Evolutionary conservation across 106 monocot species (phyloP), one percentile per base, ranked within the genome.

Genomic region (Dioscorea alata): DNA sequence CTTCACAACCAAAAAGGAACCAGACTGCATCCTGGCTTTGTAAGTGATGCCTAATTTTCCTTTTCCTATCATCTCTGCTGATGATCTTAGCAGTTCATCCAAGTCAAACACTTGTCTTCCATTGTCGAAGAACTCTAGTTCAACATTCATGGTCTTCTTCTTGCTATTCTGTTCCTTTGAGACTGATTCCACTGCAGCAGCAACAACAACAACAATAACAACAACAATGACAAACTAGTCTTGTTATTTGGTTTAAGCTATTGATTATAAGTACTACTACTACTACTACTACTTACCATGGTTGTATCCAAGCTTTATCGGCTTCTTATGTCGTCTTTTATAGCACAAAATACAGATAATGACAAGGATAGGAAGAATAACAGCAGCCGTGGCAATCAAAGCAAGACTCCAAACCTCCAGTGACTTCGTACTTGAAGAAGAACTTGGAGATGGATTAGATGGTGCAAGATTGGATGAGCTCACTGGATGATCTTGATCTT

Each of bases 31-130:
- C 15, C 52, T 73, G 42, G 72, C 69, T 23, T 58, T 74, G 58
- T 88, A 88, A 2, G 78, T 84, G 8, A 31, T 77, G 25, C 88
- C 88, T 7, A 79, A 31, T 32, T 50, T 66, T n/a, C 84, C 84
- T 13, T 78, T 84, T 1, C 81, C 84, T 15, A 88, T 42, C 32
- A 81, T 15, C 65, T 70, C 79, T 5, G 88, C 84, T 4, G 81
- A 63, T 17, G 88, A 75, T 60, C 78, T 51, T 13, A 81, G 64
- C 13, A 88, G 78, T 16, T 66, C 62, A 48, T 84, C 69, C 54
- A 79, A 24, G 64, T 73, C 31, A 66, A 84, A 84, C 12, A 35
- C 48, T 2, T 34, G 50, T 63, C 52, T 71, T 8, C 67, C 72
- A 49, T 63, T 66, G 57, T 79, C 68, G 28, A 84, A 66, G 81